phyloP scores from a whole-genome alignment of 2,329 filamentous ascomycete species.

The Colletotrichum sp. region DNA sequence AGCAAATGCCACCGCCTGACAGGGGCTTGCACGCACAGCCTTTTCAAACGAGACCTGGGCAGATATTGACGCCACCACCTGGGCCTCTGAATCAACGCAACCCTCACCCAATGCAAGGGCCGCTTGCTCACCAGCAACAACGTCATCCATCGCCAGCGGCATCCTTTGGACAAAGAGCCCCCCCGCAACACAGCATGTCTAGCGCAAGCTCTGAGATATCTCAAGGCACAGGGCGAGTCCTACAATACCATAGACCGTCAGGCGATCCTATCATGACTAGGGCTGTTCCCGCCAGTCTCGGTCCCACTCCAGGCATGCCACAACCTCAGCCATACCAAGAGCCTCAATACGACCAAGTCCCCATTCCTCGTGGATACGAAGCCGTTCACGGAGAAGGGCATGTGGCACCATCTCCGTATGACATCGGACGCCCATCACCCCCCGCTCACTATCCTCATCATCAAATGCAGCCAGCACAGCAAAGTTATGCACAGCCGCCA shows the following conservation, averaged over 20 bases:
- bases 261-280: background rate
- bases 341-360: constrained; percentile 39
- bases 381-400: constrained; percentile 41
- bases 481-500: constrained; percentile 12
- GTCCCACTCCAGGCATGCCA: background rate
- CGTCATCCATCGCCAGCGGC: background rate
- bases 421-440: constrained; percentile 22
- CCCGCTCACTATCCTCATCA: constrained; percentile 17
- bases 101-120: background rate
- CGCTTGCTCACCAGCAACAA: constrained; percentile 3
- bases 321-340: constrained; percentile 23
- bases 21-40: background rate
- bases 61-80: background rate
- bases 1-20: constrained; percentile 1
- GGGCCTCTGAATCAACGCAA: background rate
- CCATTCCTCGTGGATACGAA: constrained; percentile 40
- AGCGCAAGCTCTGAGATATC: background rate
- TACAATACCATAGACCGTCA: background rate
- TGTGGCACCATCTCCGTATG: constrained; percentile 32
- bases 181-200: background rate
- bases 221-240: background rate
- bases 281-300: background rate
- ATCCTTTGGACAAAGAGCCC: background rate
- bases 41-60: background rate
- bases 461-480: constrained; percentile 12